These are phyloP conservation scores for Polygonum aviculare DNA, from an alignment of 148 eudicot species.

Conservation along the genomic window DNA sequence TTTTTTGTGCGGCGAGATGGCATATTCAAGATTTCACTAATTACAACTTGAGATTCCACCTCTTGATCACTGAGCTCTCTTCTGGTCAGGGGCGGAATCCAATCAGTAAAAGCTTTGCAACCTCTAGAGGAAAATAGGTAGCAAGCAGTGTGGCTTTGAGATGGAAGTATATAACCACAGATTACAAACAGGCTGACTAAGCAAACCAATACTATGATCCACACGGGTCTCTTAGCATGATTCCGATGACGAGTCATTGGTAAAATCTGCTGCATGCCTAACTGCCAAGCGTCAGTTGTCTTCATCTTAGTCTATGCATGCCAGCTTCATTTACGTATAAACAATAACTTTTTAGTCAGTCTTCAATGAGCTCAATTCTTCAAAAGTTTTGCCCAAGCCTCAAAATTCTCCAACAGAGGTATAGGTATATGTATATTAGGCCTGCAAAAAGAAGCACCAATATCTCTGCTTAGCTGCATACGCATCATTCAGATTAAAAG, in stretches of 20 bases:
- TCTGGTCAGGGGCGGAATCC: slow-evolving; percentile 51
- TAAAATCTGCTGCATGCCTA: slow-evolving; percentile 58
- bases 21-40: slow-evolving; percentile 39
- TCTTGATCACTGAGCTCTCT: slow-evolving; percentile 68
- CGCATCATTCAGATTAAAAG: no score
- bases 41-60: slow-evolving; percentile 45
- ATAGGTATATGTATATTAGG: not conserved
- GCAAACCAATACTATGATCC: slow-evolving; percentile 67
- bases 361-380: not conserved
- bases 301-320: slow-evolving; percentile 30
- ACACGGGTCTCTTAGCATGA: slow-evolving; percentile 58
- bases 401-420: not conserved
- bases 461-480: not conserved
- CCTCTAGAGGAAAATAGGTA: slow-evolving; percentile 63
- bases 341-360: not conserved
- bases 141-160: slow-evolving; percentile 44
- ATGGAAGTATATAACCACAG: slow-evolving; percentile 71
- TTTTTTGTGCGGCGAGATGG: slow-evolving; percentile 32
- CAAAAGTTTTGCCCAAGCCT: not conserved
- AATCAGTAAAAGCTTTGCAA: slow-evolving; percentile 47
- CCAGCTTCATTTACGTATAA: not conserved
- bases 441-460: not conserved
- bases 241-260: slow-evolving; percentile 62
- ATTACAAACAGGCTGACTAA: slow-evolving; percentile 55
- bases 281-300: slow-evolving; percentile 53